Conservation (phyloP, 148 eudicot genomes). For the Arbutus unedo region DNA sequence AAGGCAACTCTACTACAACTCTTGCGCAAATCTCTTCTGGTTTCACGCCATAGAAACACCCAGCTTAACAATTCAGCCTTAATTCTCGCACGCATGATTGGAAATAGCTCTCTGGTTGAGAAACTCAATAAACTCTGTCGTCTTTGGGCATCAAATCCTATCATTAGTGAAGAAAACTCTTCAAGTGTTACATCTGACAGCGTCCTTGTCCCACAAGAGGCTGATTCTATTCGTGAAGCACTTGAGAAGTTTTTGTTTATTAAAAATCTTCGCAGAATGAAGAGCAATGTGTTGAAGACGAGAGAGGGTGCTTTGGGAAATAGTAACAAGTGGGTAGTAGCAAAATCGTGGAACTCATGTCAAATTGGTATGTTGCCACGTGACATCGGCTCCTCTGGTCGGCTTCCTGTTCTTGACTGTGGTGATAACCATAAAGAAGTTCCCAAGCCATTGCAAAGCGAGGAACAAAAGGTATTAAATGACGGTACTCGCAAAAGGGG, state of each 20-base stretch:
- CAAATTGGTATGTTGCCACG: constrained; percentile 80
- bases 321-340: constrained; percentile 47
- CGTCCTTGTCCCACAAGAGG: constrained; percentile 35
- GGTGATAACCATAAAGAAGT: constrained; percentile 16
- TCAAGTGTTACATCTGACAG: constrained; percentile 20
- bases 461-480: constrained; percentile 21
- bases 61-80: constrained; percentile 52
- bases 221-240: constrained; percentile 42
- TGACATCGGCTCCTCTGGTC: constrained; percentile 54
- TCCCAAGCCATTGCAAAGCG: constrained; percentile 18
- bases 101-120: constrained; percentile 35
- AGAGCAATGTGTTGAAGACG: constrained; percentile 22
- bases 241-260: constrained; percentile 41
- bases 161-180: constrained; percentile 16
- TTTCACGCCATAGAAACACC: constrained; percentile 49
- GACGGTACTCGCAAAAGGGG: constrained; percentile 43
- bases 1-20: constrained; percentile 43
- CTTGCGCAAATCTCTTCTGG: constrained; percentile 52
- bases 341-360: constrained; percentile 76
- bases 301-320: constrained; percentile 16
- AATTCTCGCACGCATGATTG: constrained; percentile 48
- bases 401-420: constrained; percentile 54
- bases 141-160: constrained; percentile 26
- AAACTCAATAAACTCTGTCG: constrained; percentile 54
- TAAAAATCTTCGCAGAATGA: constrained; percentile 27